These are phyloP conservation scores for Suillus spraguei DNA, from an alignment of 768 basidiomycete genomes.

Conservation along the genomic window DNA sequence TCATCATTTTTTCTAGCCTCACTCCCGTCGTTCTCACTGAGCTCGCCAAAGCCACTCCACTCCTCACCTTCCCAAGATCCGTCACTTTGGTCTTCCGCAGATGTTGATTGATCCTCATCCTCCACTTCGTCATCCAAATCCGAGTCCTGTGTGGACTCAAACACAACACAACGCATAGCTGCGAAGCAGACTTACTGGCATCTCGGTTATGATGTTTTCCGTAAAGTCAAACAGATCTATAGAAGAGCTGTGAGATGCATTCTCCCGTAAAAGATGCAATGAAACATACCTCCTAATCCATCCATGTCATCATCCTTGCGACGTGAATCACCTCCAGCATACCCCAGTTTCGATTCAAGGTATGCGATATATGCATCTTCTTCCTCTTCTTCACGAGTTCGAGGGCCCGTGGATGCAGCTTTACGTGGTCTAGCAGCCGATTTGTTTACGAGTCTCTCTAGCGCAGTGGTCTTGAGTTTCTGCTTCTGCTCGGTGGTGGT, in stretches of 20 bases:
- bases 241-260: constrained; percentile 5
- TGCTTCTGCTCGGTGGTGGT: constrained; percentile 7
- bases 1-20: constrained; percentile 27
- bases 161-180: background rate
- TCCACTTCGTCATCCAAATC: background rate
- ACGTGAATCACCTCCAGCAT: constrained; percentile 44
- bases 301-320: constrained; percentile 62
- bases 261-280: background rate
- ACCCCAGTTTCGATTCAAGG: constrained; percentile 77
- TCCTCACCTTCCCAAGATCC: constrained; percentile 32
- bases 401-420: constrained; percentile 20
- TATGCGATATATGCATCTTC: constrained; percentile 89
- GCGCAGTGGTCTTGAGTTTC: constrained; percentile 28
- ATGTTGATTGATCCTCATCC: background rate
- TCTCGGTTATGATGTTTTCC: constrained; percentile 20
- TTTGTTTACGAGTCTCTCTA: constrained; percentile 36
- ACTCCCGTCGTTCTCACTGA: background rate
- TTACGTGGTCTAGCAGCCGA: constrained; percentile 15
- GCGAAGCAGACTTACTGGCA: background rate
- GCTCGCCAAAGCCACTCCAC: constrained; percentile 39
- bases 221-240: constrained; percentile 60
- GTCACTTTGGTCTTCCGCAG: background rate
- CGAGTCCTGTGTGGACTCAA: background rate
- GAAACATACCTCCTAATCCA: constrained; percentile 75
- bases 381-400: constrained; percentile 50